Percentiles rank a stretch among this genome's conserved stretches.
Evolutionary conservation across 139 green algal genomes (phyloP).

Genomic region (Micractinium sp.): DNA sequence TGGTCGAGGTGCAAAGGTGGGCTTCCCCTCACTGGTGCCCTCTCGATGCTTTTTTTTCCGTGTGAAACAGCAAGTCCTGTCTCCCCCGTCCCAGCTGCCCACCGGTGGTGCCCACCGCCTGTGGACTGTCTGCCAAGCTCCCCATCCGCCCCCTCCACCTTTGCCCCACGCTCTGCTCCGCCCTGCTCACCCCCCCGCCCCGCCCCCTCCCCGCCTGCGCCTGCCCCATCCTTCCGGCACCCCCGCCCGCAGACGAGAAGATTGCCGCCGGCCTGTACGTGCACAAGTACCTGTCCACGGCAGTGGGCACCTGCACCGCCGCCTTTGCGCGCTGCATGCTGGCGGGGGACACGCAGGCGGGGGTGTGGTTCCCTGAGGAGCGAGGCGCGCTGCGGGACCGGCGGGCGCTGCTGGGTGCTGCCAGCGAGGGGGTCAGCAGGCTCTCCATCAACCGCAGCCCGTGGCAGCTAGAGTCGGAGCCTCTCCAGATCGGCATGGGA

Average conservation of each 20-base stretch:
- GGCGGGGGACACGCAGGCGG: constrained; percentile 73
- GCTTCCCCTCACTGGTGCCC: too few species aligned
- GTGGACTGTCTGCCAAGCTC: too few species aligned
- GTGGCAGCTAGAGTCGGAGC: constrained; percentile 70
- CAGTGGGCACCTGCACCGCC: constrained; percentile 70
- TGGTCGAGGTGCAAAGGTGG: constrained; percentile 85
- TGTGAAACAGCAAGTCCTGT: too few species aligned
- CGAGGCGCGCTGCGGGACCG: constrained; percentile 62
- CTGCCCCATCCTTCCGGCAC: neutral
- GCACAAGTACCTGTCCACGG: constrained; percentile 78
- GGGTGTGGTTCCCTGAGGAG: constrained; percentile 98
- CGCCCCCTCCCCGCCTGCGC: neutral
- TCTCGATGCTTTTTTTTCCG: too few species aligned
- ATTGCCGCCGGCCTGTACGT: constrained; percentile 81
- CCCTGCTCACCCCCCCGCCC: neutral
- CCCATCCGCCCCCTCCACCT: too few species aligned
- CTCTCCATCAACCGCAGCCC: constrained; percentile 80
- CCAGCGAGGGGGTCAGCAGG: constrained; percentile 57
- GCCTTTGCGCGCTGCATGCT: constrained; percentile 84
- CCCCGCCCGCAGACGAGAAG: constrained; percentile 61
- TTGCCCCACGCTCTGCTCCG: too few species aligned
- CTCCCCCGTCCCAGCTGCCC: neutral
- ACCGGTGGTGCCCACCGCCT: too few species aligned
- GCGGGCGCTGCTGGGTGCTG: constrained; percentile 57
- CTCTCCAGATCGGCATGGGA: constrained; percentile 74